Conservation (phyloP, 352 stramenopile genomes). For the Globisporangium perplexum region DNA sequence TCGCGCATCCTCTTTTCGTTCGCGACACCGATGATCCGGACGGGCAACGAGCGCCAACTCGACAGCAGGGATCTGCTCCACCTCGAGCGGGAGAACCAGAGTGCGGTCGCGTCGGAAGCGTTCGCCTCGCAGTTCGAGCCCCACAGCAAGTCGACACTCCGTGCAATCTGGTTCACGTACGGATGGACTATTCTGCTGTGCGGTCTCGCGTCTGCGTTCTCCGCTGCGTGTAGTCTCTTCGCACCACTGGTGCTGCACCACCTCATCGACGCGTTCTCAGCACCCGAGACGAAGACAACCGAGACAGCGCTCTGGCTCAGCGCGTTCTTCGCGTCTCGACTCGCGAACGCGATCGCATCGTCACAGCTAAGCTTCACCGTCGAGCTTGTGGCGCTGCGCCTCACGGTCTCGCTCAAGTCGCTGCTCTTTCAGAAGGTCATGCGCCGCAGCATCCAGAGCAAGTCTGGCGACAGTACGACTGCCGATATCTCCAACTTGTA, state of each 20-base stretch:
- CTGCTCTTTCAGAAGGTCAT: constrained; percentile 40
- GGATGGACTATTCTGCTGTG: too few relatives aligned
- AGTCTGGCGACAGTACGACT: constrained; percentile 10
- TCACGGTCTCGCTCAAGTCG: constrained; percentile 30
- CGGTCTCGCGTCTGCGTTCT: constrained; percentile 14
- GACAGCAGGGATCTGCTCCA: constrained; percentile 33
- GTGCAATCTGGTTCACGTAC: too few relatives aligned
- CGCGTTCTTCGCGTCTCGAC: constrained; percentile 30
- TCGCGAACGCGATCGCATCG: constrained; percentile 23
- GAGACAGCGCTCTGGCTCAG: constrained; percentile 24
- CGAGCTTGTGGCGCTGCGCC: constrained; percentile 21
- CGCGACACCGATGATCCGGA: constrained; percentile 28
- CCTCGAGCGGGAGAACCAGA: constrained; percentile 19
- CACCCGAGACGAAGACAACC: constrained; percentile 19
- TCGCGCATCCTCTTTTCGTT: constrained; percentile 38
- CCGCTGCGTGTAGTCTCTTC: constrained; percentile 24
- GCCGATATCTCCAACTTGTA: constrained; percentile 92
- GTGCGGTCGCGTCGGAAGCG: background rate
- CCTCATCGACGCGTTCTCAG: constrained; percentile 29
- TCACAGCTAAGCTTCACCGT: constrained; percentile 22
- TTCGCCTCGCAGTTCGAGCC: constrained; percentile 14
- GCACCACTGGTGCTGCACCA: constrained; percentile 38
- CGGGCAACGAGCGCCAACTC: constrained; percentile 38
- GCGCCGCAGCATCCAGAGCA: constrained; percentile 13
- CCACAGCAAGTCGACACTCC: constrained; percentile 9